phyloP scores from a whole-genome alignment of 2,329 filamentous ascomycete species.

The Exophiala xenobiotica region DNA sequence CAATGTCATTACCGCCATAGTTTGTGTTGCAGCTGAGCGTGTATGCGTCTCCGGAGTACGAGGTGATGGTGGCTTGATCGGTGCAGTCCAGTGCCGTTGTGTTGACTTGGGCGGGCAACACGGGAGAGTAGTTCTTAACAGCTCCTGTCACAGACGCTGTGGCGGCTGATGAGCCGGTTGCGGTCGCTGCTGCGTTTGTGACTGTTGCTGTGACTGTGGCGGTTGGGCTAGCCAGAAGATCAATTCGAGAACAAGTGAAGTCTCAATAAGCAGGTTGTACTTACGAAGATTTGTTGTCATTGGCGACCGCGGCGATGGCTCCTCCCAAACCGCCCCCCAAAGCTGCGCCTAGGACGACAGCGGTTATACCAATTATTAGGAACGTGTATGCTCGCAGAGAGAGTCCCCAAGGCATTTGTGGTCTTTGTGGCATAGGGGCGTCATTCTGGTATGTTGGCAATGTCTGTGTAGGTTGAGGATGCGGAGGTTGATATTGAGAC shows the following conservation, averaged over 20 bases:
- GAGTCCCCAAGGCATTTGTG: slow-evolving; percentile 4
- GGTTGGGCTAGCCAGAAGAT: neutral
- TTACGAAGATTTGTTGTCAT: slow-evolving; percentile 2
- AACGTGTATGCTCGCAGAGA: slow-evolving; percentile 4
- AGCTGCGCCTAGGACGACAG: slow-evolving; percentile 2
- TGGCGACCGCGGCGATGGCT: slow-evolving; percentile 3
- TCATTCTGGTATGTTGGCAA: neutral
- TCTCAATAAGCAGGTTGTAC: no score
- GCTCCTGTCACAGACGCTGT: neutral
- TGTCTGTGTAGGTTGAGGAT: neutral
- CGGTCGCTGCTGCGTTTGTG: neutral
- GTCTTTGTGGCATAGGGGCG: neutral
- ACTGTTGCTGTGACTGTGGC: slow-evolving; percentile 3
- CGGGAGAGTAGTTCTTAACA: slow-evolving; percentile 3
- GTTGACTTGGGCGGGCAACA: slow-evolving; percentile 6
- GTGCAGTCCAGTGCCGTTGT: slow-evolving; percentile 6
- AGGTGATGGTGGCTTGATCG: slow-evolving; percentile 1
- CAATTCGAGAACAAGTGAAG: neutral
- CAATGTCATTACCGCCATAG: slow-evolving; percentile 7
- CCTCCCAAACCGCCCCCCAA: slow-evolving; percentile 7
- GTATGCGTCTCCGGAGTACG: neutral
- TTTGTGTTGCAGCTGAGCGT: slow-evolving; percentile 6
- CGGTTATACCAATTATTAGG: slow-evolving; percentile 2
- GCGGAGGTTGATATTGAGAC: neutral
- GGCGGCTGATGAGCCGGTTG: neutral